Evolutionary conservation across 2,329 filamentous ascomycete genomes (phyloP), one percentile per base, ranked within the genome.

Genomic region (Diaporthe batatas): DNA sequence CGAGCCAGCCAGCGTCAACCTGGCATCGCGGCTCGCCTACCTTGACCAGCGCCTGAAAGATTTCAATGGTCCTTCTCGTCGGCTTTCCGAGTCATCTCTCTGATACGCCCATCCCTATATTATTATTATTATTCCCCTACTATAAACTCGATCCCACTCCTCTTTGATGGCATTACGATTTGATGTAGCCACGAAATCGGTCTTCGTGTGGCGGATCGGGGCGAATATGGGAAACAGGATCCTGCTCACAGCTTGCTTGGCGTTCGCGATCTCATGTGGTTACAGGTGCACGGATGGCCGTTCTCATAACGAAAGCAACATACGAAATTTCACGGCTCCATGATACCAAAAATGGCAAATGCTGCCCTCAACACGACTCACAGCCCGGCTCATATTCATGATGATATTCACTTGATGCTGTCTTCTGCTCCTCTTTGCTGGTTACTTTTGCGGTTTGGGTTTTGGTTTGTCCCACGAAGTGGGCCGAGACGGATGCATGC

Each of bases 41-140:
- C 85, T 91, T 59, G 88, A 91, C 77, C 85, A 89, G 76, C 86
- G 88, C 49, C 84, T 91, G 55, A 87, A 86, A 75, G 87, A 89
- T 73, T 82, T 90, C 72, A 85, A 87, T 73, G 85, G 82, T 59
- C 84, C 85, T 49, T 82, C 83, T 69, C 77, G 81, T 54, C 81
- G 83, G 72, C 84, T 84, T 67, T 87, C 88, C 10, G 84, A 88
- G 75, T 88, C 87, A 29, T 87, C 87, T 3, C 77, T 84, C 54
- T 88, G 81, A 84, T 73, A 32, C 23, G 25, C 11, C 12, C 10
- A 42, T 18, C 42, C 18, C 21, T 39, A 36, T 16, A 29, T 23
- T 51, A 6, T 42, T 39, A 25, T 36, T 23, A n/a, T n/a, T n/a
- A n/a, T 68, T 71, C 71, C 73, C 76, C 75, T 72, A 42, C 73